These are phyloP conservation scores for Musa troglodytarum DNA, from an alignment of 176 grass and related monocot species.

Conservation along the genomic window DNA sequence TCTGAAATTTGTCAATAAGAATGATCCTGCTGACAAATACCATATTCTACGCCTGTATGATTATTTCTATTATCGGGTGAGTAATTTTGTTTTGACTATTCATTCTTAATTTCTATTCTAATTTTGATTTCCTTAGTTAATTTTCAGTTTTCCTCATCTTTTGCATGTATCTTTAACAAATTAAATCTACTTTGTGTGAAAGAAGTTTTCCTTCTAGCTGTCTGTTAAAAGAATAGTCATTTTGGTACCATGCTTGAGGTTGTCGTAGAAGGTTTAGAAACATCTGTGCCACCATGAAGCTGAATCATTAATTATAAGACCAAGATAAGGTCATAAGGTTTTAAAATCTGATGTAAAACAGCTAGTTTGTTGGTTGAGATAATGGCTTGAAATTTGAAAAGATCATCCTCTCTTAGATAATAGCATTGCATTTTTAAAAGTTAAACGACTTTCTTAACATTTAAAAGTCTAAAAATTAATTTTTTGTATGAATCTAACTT, in stretches of 20 bases:
- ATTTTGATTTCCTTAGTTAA: neutral
- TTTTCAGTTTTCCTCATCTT: neutral
- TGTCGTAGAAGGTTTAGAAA: neutral
- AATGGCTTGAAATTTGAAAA: no score
- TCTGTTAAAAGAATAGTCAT: no score
- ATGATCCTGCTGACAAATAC: constrained; percentile 87
- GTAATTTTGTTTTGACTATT: constrained; percentile 4
- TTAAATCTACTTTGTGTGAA: no score
- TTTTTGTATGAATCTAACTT: no score
- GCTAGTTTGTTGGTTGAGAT: no score
- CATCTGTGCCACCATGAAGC: neutral
- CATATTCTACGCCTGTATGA: constrained; percentile 93
- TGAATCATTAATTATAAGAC: neutral
- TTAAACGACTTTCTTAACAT: no score
- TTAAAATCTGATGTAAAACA: no score
- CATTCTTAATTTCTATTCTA: neutral
- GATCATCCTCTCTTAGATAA: no score
- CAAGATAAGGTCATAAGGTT: neutral
- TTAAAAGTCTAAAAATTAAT: no score
- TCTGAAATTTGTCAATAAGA: constrained; percentile 95
- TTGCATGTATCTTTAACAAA: neutral
- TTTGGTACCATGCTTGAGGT: neutral
- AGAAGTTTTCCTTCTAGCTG: no score
- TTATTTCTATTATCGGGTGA: constrained; percentile 93
- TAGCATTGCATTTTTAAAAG: no score